Conservation (phyloP, 768 basidiomycete species). For the Piloderma croceum region DNA sequence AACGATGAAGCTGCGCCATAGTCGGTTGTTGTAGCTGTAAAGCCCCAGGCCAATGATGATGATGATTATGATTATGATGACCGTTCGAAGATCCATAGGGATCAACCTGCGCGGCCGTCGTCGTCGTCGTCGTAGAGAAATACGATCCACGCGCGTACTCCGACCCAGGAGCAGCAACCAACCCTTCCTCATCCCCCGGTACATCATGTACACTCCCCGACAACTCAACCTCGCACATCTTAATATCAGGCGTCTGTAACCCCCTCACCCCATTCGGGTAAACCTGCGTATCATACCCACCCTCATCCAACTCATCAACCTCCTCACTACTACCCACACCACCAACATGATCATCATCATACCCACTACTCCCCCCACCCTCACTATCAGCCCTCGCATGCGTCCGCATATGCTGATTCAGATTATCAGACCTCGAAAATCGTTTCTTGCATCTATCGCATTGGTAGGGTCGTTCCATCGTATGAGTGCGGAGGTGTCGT, state of each 20-base stretch:
- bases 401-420: conserved; percentile 81
- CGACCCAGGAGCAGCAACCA: conserved; percentile 24
- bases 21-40: conserved; percentile 20
- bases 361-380: conserved; percentile 23
- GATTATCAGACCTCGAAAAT: conserved; percentile 86
- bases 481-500: conserved; percentile 83
- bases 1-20: conserved; percentile 15
- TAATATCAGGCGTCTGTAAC: conserved; percentile 35
- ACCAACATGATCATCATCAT: conserved; percentile 20
- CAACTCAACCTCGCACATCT: conserved; percentile 59
- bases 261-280: conserved; percentile 3
- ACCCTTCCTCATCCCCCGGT: conserved; percentile 52
- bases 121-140: conserved; percentile 34
- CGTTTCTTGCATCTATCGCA: conserved; percentile 72
- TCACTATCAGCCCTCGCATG: conserved; percentile 41
- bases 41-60: conserved; percentile 15
- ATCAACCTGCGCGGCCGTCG: conserved; percentile 28
- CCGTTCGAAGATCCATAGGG: conserved; percentile 25
- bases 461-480: conserved; percentile 78
- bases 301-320: conserved; percentile 27
- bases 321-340: conserved; percentile 16
- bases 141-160: conserved; percentile 35
- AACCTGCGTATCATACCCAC: conserved; percentile 1
- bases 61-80: conserved; percentile 19
- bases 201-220: conserved; percentile 50